A percentile compares a stretch with the other conserved stretches of the same genome.
Evolutionary conservation across 83 land plant species (phyloP).

Genomic region (Diphasiastrum complanatum): DNA sequence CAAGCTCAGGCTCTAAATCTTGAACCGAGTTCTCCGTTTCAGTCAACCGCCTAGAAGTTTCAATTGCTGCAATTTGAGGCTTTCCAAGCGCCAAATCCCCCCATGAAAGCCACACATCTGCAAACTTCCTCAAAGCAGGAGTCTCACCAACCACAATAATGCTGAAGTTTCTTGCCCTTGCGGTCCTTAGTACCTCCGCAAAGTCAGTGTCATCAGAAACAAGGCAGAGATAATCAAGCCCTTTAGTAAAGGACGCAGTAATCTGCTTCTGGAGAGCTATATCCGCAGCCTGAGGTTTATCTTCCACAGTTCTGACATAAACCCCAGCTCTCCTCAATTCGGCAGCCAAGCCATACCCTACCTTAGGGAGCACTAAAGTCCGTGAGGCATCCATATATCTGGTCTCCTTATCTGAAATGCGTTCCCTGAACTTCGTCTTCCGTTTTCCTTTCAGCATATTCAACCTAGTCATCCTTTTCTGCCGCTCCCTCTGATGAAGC

Average conservation of each 20-base stretch:
- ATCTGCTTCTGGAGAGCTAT: constrained; percentile 33
- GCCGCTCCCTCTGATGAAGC: constrained; percentile 71
- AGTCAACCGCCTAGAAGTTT: constrained; percentile 15
- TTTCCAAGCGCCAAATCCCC: constrained; percentile 28
- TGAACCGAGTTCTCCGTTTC: neutral
- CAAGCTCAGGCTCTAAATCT: neutral
- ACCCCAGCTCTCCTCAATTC: constrained; percentile 35
- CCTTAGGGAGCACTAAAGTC: constrained; percentile 15
- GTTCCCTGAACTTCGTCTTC: constrained; percentile 1
- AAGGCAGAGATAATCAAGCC: constrained; percentile 24
- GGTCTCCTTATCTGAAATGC: constrained; percentile 18
- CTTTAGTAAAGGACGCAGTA: constrained; percentile 10
- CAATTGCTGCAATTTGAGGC: constrained; percentile 3
- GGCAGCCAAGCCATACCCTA: constrained; percentile 31
- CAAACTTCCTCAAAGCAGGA: constrained; percentile 16
- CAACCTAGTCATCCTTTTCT: constrained; percentile 53
- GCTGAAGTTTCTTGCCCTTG: constrained; percentile 7
- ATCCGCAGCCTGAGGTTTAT: constrained; percentile 38
- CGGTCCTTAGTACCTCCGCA: constrained; percentile 21
- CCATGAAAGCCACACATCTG: constrained; percentile 36
- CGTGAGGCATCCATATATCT: constrained; percentile 22
- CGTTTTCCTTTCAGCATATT: constrained; percentile 15
- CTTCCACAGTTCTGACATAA: constrained; percentile 31
- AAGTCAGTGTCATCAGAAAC: constrained; percentile 39
- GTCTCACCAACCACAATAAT: constrained; percentile 35